Base-by-base conservation (phyloP, 2,329 filamentous ascomycete species). In the Cryphonectria radicalis region DNA sequence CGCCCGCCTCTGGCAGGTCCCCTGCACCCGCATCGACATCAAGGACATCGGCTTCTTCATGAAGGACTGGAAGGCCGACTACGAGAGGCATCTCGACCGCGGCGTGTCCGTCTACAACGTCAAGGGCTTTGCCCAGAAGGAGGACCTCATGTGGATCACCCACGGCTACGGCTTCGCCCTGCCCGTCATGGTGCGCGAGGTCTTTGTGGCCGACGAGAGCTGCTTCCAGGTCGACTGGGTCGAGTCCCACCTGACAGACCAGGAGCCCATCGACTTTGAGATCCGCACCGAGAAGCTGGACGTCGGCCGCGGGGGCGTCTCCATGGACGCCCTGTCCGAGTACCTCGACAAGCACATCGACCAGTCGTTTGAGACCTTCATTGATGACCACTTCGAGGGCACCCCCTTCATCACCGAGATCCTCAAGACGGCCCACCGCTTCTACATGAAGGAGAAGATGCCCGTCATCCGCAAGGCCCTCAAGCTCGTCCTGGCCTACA, bases 1-100 rank as follows among this genome's bases (percentile, higher is more conserved):
- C 81, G 95, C 95, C 74, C 91, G 95, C 74, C 87, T 98, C 67
- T 98, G 95, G 95, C 95, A 98, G 83, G 95, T 98, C 62, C 95
- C 95, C 73, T 98, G 95, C 86, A 98, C 95, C 57, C 93, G 95
- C 73, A 97, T 98, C 78, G 95, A 98, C 81, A 98, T 98, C 86
- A 98, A 97, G 88, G 95, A 98, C 78, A 97, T 98, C 78, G 93
- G 91, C 60, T 97, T 97, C 82, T 98, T 98, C 86, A 96, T 98
- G 93, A 98, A 98, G 86, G 95, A 98, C 82, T 98, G 95, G 95
- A 97, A 95, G 84, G 95, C 94, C 62, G 95, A 98, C 81, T 97
- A 96, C 77, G 94, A 97, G 83, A 92, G 94, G 76, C 95, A 98
- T 80, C 89, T 96, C 76, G 92, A 90, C 74, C 90, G 93, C 71